Conservation (phyloP, 2,329 filamentous ascomycete genomes). For the Aaosphaeria pasadenensis region DNA sequence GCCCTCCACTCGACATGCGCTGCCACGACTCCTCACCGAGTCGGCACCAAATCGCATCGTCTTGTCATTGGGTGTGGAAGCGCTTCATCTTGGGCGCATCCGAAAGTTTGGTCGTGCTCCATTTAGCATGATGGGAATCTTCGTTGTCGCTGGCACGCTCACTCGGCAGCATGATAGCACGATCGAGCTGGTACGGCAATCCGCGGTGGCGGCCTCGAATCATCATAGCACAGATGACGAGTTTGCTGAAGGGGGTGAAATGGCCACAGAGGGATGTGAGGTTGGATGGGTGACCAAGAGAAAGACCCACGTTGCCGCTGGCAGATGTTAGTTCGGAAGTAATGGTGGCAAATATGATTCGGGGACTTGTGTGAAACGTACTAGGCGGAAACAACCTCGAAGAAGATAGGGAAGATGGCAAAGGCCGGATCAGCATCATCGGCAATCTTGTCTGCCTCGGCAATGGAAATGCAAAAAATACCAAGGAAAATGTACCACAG, state of each 20-base stretch:
- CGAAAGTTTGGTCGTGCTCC: too few relatives aligned
- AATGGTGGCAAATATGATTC: background rate
- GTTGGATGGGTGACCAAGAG: slow-evolving; percentile 41
- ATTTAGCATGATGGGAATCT: too few relatives aligned
- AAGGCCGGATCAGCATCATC: slow-evolving; percentile 33
- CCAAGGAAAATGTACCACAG: slow-evolving; percentile 43
- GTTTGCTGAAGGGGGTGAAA: slow-evolving; percentile 50
- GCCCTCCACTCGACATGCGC: too few relatives aligned
- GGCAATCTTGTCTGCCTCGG: slow-evolving; percentile 30
- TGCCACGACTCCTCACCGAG: too few relatives aligned
- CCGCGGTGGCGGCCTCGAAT: slow-evolving; percentile 54
- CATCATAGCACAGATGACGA: slow-evolving; percentile 55
- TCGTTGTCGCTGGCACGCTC: too few relatives aligned
- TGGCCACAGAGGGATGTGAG: slow-evolving; percentile 45
- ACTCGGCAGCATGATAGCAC: slow-evolving; percentile 36
- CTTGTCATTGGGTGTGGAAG: too few relatives aligned
- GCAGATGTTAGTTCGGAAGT: too few relatives aligned
- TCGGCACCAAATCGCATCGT: too few relatives aligned
- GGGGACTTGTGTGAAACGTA: background rate
- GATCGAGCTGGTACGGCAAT: slow-evolving; percentile 53
- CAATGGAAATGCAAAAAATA: slow-evolving; percentile 37
- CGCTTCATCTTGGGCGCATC: too few relatives aligned
- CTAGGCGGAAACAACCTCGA: slow-evolving; percentile 39
- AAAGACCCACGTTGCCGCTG: slow-evolving; percentile 43
- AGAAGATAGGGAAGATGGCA: slow-evolving; percentile 42